Base-by-base conservation (phyloP, 305 asterid species). In the Ajuga reptans region DNA sequence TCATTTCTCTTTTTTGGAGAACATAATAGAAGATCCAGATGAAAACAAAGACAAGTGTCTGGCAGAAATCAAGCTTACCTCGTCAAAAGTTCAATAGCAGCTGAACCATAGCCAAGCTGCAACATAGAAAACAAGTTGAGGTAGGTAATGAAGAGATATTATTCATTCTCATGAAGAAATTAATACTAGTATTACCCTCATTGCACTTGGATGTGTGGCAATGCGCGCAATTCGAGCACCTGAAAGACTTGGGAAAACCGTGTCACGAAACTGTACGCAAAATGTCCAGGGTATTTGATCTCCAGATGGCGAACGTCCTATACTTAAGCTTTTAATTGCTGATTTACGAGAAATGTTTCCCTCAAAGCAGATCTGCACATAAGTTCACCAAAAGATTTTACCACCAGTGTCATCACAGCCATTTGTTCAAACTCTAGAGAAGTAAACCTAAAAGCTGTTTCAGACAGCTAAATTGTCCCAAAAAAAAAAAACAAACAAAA, bases 211-310 rank as follows among this genome's bases (percentile, higher is more conserved):
- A 80, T 92, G 98, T 59, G 98, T 90, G 73, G 97, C 97, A 81
- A 92, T 88, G 72, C 95, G 96, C 41, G 90, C 97, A 72, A 92
- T 83, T 29, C 97, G 97, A 77, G 95, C 97, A 71, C 98, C 96
- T 73, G 98, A 88, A 75, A 87, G 90, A 77, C 84, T 85, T 6
- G 96, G 96, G 64, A 90, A 88, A 64, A 62, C 88, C 9, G 91
- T 76, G 75, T 90, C 89, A 45, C 72, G 75, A 64, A 90, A 90
- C 79, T 87, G 94, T 68, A 84, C 84, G 37, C 90, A 88, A 66
- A 92, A 85, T 77, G 90, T 92, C 98, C 97, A 92, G 21, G 98
- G 95, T 78, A 92, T 88, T 74, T 88, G 95, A 78, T 92, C 96
- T 72, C 98, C 97, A 72, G 29, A 79, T 21, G 98, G 97, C 84